Base-by-base conservation (phyloP, 192 early-diverging fungal genomes). In the Coemansia sp. region DNA sequence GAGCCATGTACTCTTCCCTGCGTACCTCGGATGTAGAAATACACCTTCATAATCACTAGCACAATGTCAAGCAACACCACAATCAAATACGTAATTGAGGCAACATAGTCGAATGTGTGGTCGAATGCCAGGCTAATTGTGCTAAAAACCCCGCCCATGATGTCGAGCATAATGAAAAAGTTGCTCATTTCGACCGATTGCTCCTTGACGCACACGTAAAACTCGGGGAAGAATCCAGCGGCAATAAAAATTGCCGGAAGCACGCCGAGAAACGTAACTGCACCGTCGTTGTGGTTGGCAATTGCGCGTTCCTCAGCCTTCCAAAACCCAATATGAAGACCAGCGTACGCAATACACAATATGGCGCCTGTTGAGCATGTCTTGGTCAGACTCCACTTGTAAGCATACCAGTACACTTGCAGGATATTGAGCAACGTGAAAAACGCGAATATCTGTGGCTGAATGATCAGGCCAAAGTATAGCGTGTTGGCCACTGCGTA, bases 151-250 rank as follows among this genome's bases (percentile, higher is more conserved):
- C 77, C 77, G 23, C 77, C 73, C 49, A 62, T 4, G 21, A 67
- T 75, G 37, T 80, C 77, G 4, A 80, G 58, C 60, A 65, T 54
- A 1, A 80, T 58, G 31, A 80, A 80, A 8, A 80, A 61, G 61
- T 74, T 80, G 65, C 65, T 65, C 77, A 80, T 80, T 49, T 80
- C 77, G 46, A 80, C 73, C 10, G 64, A 71, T 46, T 64, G 61
- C 18, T 75, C 64, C 68, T 75, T 74, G 61, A 80, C n/a, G 49
- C 67, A 74, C 50, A 75, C 73, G 54, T 71, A 75, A 28, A 74
- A 71, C 62, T 80, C 72, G 17, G 77, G 77, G 46, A 80, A 75
- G 46, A 80, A 80, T 2, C 77, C 77, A 12, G 62, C 44, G 6
- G 77, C 77, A 62, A 80, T 80, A 3, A 75, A 50, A 17, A 75